phyloP scores from a whole-genome alignment of 2,329 filamentous ascomycete species.

The Thielaviopsis punctulata region DNA sequence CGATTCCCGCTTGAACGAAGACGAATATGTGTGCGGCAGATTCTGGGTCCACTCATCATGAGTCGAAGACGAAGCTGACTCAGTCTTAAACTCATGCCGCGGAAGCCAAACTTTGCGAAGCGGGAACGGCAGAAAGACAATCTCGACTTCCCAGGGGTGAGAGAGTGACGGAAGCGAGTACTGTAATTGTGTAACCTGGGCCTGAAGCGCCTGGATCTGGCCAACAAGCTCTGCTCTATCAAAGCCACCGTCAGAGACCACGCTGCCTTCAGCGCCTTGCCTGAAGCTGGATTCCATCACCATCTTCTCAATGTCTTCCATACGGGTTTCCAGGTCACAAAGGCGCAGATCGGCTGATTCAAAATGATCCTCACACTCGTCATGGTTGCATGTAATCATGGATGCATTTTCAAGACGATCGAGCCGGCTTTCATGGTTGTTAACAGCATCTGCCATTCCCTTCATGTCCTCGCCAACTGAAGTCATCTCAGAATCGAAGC shows the following conservation, averaged over 20 bases:
- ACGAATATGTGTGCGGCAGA: conserved; percentile 26
- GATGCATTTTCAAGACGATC: conserved; percentile 54
- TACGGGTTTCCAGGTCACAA: conserved; percentile 47
- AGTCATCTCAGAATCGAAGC: conserved; percentile 13
- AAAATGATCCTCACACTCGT: conserved; percentile 51
- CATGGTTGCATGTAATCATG: conserved; percentile 42
- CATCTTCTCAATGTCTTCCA: conserved; percentile 38
- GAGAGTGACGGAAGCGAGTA: conserved; percentile 33
- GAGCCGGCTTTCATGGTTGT: conserved; percentile 46
- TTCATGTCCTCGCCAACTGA: conserved; percentile 24
- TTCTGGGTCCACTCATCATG: conserved; percentile 39
- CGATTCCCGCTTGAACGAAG: conserved; percentile 28
- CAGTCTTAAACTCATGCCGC: conserved; percentile 28
- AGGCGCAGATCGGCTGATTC: conserved; percentile 50
- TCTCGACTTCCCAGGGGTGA: conserved; percentile 57
- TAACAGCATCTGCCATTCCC: conserved; percentile 34
- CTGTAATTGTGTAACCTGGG: conserved; percentile 39
- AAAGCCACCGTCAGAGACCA: conserved; percentile 24
- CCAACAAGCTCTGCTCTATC: conserved; percentile 29
- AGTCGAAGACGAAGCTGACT: conserved; percentile 18
- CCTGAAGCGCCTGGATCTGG: conserved; percentile 32
- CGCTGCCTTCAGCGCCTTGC: conserved; percentile 27
- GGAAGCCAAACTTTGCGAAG: conserved; percentile 38
- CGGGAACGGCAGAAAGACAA: conserved; percentile 57
- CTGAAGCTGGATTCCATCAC: conserved; percentile 25